phyloP scores from a whole-genome alignment of 768 basidiomycete genomes.

The Lentinula detonsa region DNA sequence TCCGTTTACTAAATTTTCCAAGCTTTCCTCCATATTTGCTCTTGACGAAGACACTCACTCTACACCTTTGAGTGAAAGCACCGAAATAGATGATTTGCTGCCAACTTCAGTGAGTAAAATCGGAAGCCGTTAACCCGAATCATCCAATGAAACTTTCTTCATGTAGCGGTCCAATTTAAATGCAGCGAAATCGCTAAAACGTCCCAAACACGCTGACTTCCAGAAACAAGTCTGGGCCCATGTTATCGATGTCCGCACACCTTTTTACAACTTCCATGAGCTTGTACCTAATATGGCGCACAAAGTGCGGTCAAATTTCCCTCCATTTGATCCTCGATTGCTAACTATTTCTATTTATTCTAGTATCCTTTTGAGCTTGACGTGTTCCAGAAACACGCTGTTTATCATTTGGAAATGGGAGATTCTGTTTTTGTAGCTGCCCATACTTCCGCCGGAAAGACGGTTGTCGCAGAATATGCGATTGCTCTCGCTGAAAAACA shows the following conservation, averaged over 20 bases:
- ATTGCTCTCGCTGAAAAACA: slow-evolving; percentile 96
- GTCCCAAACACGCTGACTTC: slow-evolving; percentile 35
- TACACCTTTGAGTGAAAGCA: slow-evolving; percentile 13
- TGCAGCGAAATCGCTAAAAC: slow-evolving; percentile 37
- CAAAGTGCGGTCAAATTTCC: slow-evolving; percentile 44
- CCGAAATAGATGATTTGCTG: slow-evolving; percentile 77
- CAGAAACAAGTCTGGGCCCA: slow-evolving; percentile 97
- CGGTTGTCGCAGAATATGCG: slow-evolving; percentile 98
- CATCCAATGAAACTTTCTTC: neutral
- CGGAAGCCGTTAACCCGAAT: no score
- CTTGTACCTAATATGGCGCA: slow-evolving; percentile 97
- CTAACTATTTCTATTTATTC: neutral
- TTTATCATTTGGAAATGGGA: slow-evolving; percentile 95
- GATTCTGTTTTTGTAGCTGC: slow-evolving; percentile 99
- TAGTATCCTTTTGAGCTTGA: slow-evolving; percentile 99
- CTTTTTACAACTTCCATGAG: slow-evolving; percentile 82
- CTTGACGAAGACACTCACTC: slow-evolving; percentile 9
- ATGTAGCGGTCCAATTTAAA: slow-evolving; percentile 52
- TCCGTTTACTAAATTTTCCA: neutral
- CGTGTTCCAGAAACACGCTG: slow-evolving; percentile 97
- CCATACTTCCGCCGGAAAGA: slow-evolving; percentile 99
- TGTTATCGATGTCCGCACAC: slow-evolving; percentile 89
- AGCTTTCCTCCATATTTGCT: neutral
- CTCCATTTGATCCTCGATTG: neutral
- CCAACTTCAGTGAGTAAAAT: slow-evolving; percentile 41